A percentile compares a stretch with the other conserved stretches of the same genome.
These are phyloP conservation scores for Alternaria gaisen DNA, from an alignment of 2,329 filamentous ascomycete genomes.

Conservation along the genomic window DNA sequence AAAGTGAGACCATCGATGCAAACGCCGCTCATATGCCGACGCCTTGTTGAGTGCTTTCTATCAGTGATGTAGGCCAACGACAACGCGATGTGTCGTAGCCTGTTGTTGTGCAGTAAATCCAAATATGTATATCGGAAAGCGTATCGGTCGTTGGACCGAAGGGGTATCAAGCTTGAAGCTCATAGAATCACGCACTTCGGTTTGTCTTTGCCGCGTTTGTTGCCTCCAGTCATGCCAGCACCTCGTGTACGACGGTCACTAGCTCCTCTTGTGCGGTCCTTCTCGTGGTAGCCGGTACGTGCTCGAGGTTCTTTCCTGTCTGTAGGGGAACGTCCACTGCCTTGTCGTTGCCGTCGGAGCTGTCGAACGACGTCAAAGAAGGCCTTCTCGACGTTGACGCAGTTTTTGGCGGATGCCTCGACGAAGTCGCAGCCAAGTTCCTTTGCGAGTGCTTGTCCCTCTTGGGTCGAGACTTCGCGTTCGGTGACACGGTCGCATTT, in stretches of 20 bases:
- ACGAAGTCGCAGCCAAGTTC: slow-evolving; percentile 96
- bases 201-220: slow-evolving; percentile 36
- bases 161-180: slow-evolving; percentile 12
- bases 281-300: slow-evolving; percentile 24
- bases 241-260: slow-evolving; percentile 24
- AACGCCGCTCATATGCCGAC: slow-evolving; percentile 51
- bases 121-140: slow-evolving; percentile 32
- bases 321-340: slow-evolving; percentile 27
- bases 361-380: slow-evolving; percentile 98
- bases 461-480: slow-evolving; percentile 94
- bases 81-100: slow-evolving; percentile 36
- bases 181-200: slow-evolving; percentile 49
- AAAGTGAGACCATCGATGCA: slow-evolving; percentile 42
- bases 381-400: slow-evolving; percentile 97
- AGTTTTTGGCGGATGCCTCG: slow-evolving; percentile 96
- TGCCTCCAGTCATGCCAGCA: slow-evolving; percentile 20
- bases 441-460: slow-evolving; percentile 89
- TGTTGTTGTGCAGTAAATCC: slow-evolving; percentile 37
- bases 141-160: slow-evolving; percentile 15
- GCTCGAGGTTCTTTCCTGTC: slow-evolving; percentile 28
- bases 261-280: slow-evolving; percentile 28
- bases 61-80: slow-evolving; percentile 36
- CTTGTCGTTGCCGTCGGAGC: slow-evolving; percentile 78
- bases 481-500: slow-evolving; percentile 97
- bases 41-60: slow-evolving; percentile 43